Percentiles rank a stretch among this genome's conserved stretches.
phyloP scores from a whole-genome alignment of 306 rosid species.

The Pterocarpus macrocarpus region DNA sequence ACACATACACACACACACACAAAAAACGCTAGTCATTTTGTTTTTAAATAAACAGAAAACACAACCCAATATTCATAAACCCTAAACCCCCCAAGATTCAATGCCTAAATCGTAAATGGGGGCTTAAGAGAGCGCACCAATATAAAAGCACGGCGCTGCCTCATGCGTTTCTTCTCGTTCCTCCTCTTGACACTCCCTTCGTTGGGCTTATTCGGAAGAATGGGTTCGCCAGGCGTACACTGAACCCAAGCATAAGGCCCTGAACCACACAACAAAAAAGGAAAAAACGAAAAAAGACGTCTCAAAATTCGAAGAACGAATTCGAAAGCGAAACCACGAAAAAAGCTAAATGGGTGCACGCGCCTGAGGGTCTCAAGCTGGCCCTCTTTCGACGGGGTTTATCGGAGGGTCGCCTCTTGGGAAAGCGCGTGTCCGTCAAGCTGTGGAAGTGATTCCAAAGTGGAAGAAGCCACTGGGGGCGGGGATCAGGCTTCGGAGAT shows the following conservation, averaged over 20 bases:
- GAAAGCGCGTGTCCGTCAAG: conserved; percentile 85
- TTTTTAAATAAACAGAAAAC: not conserved
- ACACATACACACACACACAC: not conserved
- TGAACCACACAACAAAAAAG: conserved; percentile 38
- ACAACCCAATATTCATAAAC: not conserved
- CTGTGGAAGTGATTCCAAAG: conserved; percentile 64
- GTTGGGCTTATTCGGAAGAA: conserved; percentile 79
- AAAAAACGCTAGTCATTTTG: not conserved
- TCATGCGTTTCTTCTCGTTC: conserved; percentile 91
- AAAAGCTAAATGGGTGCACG: not conserved
- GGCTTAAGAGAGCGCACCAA: conserved; percentile 54
- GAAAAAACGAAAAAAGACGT: not conserved
- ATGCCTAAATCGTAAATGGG: not conserved
- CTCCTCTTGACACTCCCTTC: conserved; percentile 91
- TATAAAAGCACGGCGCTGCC: conserved; percentile 81
- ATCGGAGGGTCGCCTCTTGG: conserved; percentile 78
- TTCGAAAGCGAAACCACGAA: not conserved
- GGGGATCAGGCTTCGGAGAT: conserved; percentile 27
- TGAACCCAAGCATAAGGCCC: conserved; percentile 90
- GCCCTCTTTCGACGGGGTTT: conserved; percentile 84
- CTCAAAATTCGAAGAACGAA: not conserved
- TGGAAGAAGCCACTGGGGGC: conserved; percentile 63
- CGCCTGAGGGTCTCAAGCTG: conserved; percentile 79
- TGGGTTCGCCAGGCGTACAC: conserved; percentile 72
- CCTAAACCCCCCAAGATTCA: not conserved